Percentiles rank a stretch among this genome's conserved stretches.
Evolutionary conservation across 192 early-diverging fungal species (phyloP).

Genomic region (Kickxella alabastrina): DNA sequence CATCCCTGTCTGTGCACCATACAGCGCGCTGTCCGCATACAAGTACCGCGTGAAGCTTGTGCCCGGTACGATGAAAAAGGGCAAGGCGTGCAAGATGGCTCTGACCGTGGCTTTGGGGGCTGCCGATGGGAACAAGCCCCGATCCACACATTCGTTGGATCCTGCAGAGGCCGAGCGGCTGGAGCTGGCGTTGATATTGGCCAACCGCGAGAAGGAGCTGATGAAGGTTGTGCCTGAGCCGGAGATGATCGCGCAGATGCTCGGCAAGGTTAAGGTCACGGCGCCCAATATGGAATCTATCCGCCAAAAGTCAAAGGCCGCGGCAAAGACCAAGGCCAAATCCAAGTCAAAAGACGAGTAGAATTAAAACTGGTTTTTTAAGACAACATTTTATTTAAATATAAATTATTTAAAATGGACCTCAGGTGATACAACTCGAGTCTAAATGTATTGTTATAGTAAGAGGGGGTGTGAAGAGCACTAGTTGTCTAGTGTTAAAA

Average conservation of each 20-base stretch:
- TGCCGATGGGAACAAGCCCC: constrained; percentile 32
- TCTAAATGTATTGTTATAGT: too few species aligned
- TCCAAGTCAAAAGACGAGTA: constrained; percentile 8
- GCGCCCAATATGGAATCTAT: constrained; percentile 70
- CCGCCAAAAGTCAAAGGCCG: constrained; percentile 53
- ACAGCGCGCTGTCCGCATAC: constrained; percentile 75
- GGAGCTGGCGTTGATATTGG: constrained; percentile 30
- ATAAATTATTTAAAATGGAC: too few species aligned
- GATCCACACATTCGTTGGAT: constrained; percentile 8
- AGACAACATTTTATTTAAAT: too few species aligned
- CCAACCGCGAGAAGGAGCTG: constrained; percentile 67
- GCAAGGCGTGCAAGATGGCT: constrained; percentile 71
- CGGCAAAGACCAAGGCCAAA: constrained; percentile 35
- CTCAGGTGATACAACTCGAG: too few species aligned
- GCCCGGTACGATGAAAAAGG: constrained; percentile 88
- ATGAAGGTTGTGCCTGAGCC: constrained; percentile 81
- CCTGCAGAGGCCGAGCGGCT: constrained; percentile 28
- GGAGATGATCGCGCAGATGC: constrained; percentile 76
- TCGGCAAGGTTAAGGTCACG: constrained; percentile 83
- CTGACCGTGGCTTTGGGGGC: constrained; percentile 43
- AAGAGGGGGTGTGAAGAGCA: too few species aligned
- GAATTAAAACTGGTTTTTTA: neutral
- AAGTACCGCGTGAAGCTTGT: constrained; percentile 94
- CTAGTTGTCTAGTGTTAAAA: too few species aligned
- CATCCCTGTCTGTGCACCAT: constrained; percentile 93